Conservation (phyloP, 2,329 filamentous ascomycete species). For the Colletotrichum magnum region DNA sequence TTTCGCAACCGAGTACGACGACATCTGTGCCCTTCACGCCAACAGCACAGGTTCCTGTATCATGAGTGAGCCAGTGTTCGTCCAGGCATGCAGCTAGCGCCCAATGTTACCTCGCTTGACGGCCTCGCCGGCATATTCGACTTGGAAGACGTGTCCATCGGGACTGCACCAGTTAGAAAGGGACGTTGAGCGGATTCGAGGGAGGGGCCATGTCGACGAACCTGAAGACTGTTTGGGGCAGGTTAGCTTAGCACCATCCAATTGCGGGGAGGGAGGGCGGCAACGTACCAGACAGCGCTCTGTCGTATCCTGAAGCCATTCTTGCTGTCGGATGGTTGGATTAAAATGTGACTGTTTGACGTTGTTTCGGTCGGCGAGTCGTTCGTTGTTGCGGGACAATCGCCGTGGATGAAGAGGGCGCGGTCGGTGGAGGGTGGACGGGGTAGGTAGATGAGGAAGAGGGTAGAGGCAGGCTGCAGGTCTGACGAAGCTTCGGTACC, state of each 20-base stretch:
- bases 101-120: conserved; percentile 88
- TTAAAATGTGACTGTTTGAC: conserved; percentile 22
- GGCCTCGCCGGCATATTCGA: conserved; percentile 98
- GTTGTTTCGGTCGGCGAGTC: conserved; percentile 9
- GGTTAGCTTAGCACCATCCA: conserved; percentile 56
- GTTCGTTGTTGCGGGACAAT: conserved; percentile 33
- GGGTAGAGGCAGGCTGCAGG: conserved; percentile 46
- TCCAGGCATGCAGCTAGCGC: conserved; percentile 32
- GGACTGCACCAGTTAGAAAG: conserved; percentile 77
- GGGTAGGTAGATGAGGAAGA: conserved; percentile 36
- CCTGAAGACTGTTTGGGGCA: conserved; percentile 81
- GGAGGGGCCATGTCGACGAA: conserved; percentile 56
- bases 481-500: conserved; percentile 49
- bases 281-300: conserved; percentile 93
- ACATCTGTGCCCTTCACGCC: conserved; percentile 96
- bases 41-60: conserved; percentile 91
- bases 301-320: conserved; percentile 97
- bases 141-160: conserved; percentile 99
- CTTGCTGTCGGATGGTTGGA: conserved; percentile 39
- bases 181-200: conserved; percentile 26
- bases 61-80: conserved; percentile 45
- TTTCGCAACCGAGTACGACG: conserved; percentile 97
- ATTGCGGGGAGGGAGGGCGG: conserved; percentile 49
- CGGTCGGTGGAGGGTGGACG: conserved; percentile 37
- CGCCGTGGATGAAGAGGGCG: conserved; percentile 34